Base-by-base conservation (phyloP, 208 protist genomes). In the Trypanosomatidae sp. region DNA sequence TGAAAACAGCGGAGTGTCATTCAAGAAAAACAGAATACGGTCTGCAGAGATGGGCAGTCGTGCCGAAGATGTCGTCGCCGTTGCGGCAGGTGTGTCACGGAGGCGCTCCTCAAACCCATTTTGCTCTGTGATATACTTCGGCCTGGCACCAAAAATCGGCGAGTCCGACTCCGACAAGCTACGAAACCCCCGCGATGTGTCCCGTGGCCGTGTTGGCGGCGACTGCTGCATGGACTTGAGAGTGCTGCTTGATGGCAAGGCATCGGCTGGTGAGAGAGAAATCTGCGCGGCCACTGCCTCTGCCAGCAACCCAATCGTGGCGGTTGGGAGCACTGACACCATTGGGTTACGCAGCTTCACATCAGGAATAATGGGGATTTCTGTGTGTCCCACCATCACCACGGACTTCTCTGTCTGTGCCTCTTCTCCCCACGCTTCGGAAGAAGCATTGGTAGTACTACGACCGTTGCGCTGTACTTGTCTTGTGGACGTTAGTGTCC, bases 1-100 rank as follows among this genome's bases (percentile, higher is more conserved):
- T 22, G 74, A 82, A 22, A 84, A n/a, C 46, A 89, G 66, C 25
- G 80, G 77, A 25, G 74, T 66, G 28, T 73, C 73, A 67, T 85
- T 72, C 19, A 89, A 49, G 66, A 89, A 79, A 50, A 88, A 73
- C 41, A 89, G 70, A 66, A 89, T 59, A 10, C 75, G 77, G 47
- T 80, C 71, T 1, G 70, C 39, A 33, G 77, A 74, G 12, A 76
- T 19, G 65, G 64, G 49, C 36, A n/a, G 2, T 44, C 43, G 41
- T 8, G 55, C 28, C 52, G 64, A 43, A 49, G 47, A 3, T 68
- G 28, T 43, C 36, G 44, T 60, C 64, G 28, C 7, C 46, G 46
- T 19, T 9, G 43, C 4, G 44, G n/a, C 46, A 7, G 62, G 28
- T 25, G 12, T 12, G 41, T 68, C 64, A 41, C 9, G 10, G 44